phyloP scores from a whole-genome alignment of 2,329 filamentous ascomycete species.

The Aspergillus sp. region DNA sequence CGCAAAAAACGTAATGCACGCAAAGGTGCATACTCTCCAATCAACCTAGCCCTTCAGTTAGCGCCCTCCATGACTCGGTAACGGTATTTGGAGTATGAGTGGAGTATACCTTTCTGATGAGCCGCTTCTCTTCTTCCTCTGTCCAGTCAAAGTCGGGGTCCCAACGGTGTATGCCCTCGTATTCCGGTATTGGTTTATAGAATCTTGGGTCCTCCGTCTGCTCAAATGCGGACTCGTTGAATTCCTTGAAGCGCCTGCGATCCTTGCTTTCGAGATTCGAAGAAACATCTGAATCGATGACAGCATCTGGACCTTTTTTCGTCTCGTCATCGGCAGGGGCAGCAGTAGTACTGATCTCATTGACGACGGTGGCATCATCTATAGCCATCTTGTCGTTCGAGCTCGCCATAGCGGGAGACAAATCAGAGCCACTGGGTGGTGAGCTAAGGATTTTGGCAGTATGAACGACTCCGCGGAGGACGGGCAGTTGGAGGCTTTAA shows the following conservation, averaged over 20 bases:
- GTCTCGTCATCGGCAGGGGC: constrained; percentile 10
- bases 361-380: constrained; percentile 14
- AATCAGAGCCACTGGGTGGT: neutral
- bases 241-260: constrained; percentile 6
- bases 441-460: neutral
- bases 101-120: constrained; percentile 37
- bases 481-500: constrained; percentile 6
- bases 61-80: neutral
- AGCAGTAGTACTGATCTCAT: neutral
- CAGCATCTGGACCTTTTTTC: constrained; percentile 8
- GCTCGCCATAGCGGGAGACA: constrained; percentile 2
- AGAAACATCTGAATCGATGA: constrained; percentile 14
- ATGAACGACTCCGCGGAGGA: neutral
- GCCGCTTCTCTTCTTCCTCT: constrained; percentile 42
- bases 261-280: constrained; percentile 10
- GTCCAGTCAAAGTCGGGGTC: constrained; percentile 49
- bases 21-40: constrained; percentile 42
- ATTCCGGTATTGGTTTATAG: constrained; percentile 40
- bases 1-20: constrained; percentile 63
- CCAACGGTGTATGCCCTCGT: constrained; percentile 52
- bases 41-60: constrained; percentile 38
- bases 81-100: neutral
- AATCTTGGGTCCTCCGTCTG: constrained; percentile 34
- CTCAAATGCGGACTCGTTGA: constrained; percentile 34
- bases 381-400: constrained; percentile 16